A percentile compares a stretch with the other conserved stretches of the same genome.
Conservation (phyloP, 495 filamentous ascomycete genomes). For the Geopyxis carbonaria region DNA sequence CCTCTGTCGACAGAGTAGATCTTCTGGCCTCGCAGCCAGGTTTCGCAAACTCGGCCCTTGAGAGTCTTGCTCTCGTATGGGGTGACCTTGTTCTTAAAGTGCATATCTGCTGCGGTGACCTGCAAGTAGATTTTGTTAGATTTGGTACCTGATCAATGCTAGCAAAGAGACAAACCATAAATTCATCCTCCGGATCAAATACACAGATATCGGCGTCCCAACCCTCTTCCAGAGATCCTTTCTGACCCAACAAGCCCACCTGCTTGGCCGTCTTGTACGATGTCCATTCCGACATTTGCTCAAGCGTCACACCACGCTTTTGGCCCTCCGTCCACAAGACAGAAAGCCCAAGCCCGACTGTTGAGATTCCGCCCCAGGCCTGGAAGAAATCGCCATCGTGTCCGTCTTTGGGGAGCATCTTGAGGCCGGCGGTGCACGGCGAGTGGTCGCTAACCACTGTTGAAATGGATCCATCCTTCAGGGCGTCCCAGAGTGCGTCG, state of each 20-base stretch:
- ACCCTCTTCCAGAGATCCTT: conserved; percentile 68
- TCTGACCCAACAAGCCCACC: conserved; percentile 66
- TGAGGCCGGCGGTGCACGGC: conserved; percentile 87
- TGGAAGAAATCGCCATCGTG: conserved; percentile 69
- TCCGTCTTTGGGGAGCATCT: conserved; percentile 42
- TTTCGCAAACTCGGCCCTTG: conserved; percentile 68
- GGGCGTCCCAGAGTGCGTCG: conserved; percentile 72
- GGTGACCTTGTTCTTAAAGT: conserved; percentile 87
- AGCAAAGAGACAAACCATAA: conserved; percentile 44
- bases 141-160: too few species aligned
- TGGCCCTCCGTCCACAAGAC: conserved; percentile 72
- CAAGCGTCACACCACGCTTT: conserved; percentile 37
- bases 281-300: conserved; percentile 73
- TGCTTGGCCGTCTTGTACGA: conserved; percentile 75
- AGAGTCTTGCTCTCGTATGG: conserved; percentile 79
- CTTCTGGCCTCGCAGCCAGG: conserved; percentile 67
- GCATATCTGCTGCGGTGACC: conserved; percentile 41
- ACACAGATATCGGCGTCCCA: conserved; percentile 86
- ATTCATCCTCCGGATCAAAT: conserved; percentile 70
- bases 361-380: conserved; percentile 91
- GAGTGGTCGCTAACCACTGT: conserved; percentile 96
- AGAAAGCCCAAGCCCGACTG: conserved; percentile 76
- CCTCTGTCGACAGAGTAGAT: conserved; percentile 48
- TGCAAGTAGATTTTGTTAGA: conserved; percentile 5
- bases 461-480: conserved; percentile 57